Evolutionary conservation across 2,329 filamentous ascomycete species (phyloP).

Genomic region (Thermochaetoides dissita): DNA sequence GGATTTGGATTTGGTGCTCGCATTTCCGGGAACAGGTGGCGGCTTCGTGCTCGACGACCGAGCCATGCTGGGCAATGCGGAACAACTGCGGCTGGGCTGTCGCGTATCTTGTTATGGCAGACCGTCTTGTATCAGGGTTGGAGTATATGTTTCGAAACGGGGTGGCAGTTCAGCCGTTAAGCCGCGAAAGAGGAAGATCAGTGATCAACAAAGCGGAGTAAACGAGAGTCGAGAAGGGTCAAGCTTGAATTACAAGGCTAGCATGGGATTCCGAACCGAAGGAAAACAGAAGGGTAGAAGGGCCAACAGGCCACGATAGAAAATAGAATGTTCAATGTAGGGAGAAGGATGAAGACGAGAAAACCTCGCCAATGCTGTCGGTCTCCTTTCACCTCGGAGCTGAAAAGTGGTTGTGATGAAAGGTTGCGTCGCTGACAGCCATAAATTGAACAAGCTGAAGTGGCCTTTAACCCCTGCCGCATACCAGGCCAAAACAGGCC

Average conservation of each 20-base stretch:
- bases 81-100: not conserved
- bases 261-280: constrained; percentile 15
- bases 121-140: constrained; percentile 1
- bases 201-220: constrained; percentile 10
- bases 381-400: constrained; percentile 8
- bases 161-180: not conserved
- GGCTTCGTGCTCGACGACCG: constrained; percentile 25
- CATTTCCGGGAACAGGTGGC: constrained; percentile 6
- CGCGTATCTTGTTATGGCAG: not conserved
- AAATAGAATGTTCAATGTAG: constrained; percentile 5
- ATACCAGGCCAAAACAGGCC: constrained; percentile 2
- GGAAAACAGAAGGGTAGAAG: constrained; percentile 10
- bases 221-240: constrained; percentile 30
- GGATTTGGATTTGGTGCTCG: constrained; percentile 12
- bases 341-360: constrained; percentile 3
- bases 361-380: constrained; percentile 7
- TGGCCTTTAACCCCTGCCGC: constrained; percentile 12
- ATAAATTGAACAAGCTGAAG: constrained; percentile 14
- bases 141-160: constrained; percentile 1
- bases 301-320: constrained; percentile 7
- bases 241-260: constrained; percentile 26
- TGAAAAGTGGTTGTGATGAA: constrained; percentile 12
- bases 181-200: too few species aligned
- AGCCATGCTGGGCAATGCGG: constrained; percentile 21
- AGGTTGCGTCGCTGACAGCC: constrained; percentile 9